These are phyloP conservation scores for Solanum peruvianum DNA, from an alignment of 257 asterid genomes.

Conservation along the genomic window DNA sequence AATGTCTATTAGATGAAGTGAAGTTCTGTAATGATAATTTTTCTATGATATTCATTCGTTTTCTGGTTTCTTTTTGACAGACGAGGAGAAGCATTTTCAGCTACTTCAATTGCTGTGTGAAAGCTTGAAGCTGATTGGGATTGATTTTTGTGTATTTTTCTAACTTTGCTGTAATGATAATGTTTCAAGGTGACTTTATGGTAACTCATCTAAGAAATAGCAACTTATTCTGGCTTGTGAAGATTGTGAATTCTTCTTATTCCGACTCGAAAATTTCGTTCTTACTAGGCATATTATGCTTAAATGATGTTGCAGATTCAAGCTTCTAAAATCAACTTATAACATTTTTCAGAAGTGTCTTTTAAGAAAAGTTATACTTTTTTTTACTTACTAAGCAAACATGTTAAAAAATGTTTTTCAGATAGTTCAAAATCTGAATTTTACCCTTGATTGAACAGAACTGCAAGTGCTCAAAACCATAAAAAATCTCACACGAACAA, in stretches of 20 bases:
- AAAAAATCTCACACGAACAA: background rate
- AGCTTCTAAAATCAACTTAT: background rate
- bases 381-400: too few relatives aligned
- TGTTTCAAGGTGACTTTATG: background rate
- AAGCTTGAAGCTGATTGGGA: slow-evolving; percentile 30
- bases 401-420: background rate
- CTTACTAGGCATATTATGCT: background rate
- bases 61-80: slow-evolving; percentile 12
- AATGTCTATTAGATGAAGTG: background rate
- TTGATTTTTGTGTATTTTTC: background rate
- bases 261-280: background rate
- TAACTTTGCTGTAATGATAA: background rate
- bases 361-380: too few relatives aligned
- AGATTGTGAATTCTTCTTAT: background rate
- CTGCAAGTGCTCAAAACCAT: background rate
- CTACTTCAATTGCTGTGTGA: slow-evolving; percentile 80
- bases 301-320: background rate
- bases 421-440: background rate
- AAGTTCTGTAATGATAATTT: background rate
- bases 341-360: background rate
- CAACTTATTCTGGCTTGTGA: background rate
- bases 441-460: background rate
- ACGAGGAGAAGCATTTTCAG: slow-evolving; percentile 73
- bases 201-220: background rate
- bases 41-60: background rate